These are phyloP conservation scores for Mycosphaerella arachidis DNA, from an alignment of 2,329 filamentous ascomycete species.

Conservation along the genomic window DNA sequence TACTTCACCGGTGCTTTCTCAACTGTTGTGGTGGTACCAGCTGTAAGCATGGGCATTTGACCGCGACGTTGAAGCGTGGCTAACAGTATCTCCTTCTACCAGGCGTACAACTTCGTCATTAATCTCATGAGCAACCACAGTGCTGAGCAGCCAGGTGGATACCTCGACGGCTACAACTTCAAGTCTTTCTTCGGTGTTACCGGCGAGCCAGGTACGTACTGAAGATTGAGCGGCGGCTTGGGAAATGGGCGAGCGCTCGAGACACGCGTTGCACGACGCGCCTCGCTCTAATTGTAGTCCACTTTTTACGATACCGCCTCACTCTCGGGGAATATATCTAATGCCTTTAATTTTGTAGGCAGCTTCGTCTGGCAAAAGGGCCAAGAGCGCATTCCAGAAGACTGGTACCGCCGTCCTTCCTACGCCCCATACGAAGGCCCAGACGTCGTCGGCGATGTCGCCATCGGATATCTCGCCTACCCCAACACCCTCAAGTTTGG, in stretches of 20 bases:
- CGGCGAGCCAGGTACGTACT: slow-evolving; percentile 14
- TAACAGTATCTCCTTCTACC: no score
- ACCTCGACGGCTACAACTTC: slow-evolving; percentile 21
- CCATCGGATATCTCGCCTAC: slow-evolving; percentile 15
- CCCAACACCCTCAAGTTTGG: slow-evolving; percentile 31
- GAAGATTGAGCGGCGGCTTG: no score
- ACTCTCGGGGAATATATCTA: no score
- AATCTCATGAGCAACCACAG: slow-evolving; percentile 26
- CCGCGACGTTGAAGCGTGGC: slow-evolving; percentile 7
- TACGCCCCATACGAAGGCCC: slow-evolving; percentile 27
- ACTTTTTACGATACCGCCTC: no score
- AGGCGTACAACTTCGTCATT: slow-evolving; percentile 29
- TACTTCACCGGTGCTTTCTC: slow-evolving; percentile 31
- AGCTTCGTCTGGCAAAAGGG: slow-evolving; percentile 18
- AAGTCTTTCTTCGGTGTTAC: slow-evolving; percentile 25
- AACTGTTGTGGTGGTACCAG: slow-evolving; percentile 24
- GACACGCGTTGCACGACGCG: no score
- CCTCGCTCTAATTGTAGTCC: no score
- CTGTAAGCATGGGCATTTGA: slow-evolving; percentile 12
- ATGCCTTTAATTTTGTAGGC: no score
- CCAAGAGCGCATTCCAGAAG: slow-evolving; percentile 36
- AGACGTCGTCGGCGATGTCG: slow-evolving; percentile 19
- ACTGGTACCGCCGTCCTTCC: slow-evolving; percentile 30
- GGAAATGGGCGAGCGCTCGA: no score
- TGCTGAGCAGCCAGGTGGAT: slow-evolving; percentile 16